A percentile compares a stretch with the other conserved stretches of the same genome.
These are phyloP conservation scores for Dioscorea cayenensis DNA, from an alignment of 116 monocot species.

Conservation along the genomic window DNA sequence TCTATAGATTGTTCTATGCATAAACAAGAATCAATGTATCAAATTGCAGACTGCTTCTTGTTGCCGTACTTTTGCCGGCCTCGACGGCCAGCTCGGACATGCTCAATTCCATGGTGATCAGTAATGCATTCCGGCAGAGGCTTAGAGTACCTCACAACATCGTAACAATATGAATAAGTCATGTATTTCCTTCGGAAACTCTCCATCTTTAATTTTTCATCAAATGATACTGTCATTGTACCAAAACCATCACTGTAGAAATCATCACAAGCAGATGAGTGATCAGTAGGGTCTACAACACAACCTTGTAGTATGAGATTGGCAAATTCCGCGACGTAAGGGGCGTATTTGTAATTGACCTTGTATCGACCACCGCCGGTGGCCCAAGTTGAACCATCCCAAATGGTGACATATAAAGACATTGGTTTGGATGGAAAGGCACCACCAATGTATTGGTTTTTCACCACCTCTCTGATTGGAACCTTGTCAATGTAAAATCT, in stretches of 20 bases:
- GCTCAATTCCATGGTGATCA: slow-evolving; percentile 1
- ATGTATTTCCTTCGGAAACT: slow-evolving; percentile 23
- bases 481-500: slow-evolving; percentile 33
- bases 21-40: no score
- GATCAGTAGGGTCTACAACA: slow-evolving; percentile 21
- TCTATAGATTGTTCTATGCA: no score
- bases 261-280: slow-evolving; percentile 17
- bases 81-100: background rate
- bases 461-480: slow-evolving; percentile 34
- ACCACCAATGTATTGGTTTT: slow-evolving; percentile 16
- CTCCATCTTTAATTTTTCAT: slow-evolving; percentile 22
- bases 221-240: background rate
- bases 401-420: slow-evolving; percentile 52
- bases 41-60: no score
- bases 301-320: slow-evolving; percentile 41
- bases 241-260: background rate
- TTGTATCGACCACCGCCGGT: slow-evolving; percentile 49
- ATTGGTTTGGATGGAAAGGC: slow-evolving; percentile 49
- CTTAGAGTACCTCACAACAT: slow-evolving; percentile 20
- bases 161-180: slow-evolving; percentile 41
- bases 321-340: slow-evolving; percentile 32
- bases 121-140: slow-evolving; percentile 23
- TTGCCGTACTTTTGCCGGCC: background rate
- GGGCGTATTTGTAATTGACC: slow-evolving; percentile 43
- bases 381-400: slow-evolving; percentile 57